phyloP scores from a whole-genome alignment of 2,329 filamentous ascomycete genomes.

The Fusarium falciforme region DNA sequence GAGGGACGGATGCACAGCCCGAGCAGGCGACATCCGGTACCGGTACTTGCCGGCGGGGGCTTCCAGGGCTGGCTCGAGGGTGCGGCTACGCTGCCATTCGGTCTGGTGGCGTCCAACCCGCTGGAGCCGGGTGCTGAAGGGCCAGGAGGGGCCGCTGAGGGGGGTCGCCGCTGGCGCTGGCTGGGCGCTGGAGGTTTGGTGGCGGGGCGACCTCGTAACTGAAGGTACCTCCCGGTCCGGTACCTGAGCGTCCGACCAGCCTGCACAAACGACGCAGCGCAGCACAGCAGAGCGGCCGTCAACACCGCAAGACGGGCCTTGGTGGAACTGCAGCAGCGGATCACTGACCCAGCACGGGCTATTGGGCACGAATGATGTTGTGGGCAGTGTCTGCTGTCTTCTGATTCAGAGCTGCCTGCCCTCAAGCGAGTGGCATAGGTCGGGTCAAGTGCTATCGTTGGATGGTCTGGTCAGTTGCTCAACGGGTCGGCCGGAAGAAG shows the following conservation, averaged over 20 bases:
- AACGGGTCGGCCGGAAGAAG: conserved; percentile 18
- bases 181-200: conserved; percentile 23
- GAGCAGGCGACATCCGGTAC: conserved; percentile 15
- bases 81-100: conserved; percentile 22
- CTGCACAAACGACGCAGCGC: neutral
- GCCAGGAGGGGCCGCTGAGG: conserved; percentile 26
- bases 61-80: conserved; percentile 17
- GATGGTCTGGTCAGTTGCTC: conserved; percentile 32
- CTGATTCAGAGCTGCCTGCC: neutral
- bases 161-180: conserved; percentile 17
- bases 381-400: neutral
- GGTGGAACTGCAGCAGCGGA: conserved; percentile 21
- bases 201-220: conserved; percentile 38
- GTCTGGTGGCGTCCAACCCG: conserved; percentile 35
- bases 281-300: conserved; percentile 8
- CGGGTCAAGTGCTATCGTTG: conserved; percentile 10
- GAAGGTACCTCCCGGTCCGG: conserved; percentile 9
- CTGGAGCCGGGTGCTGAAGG: conserved; percentile 21
- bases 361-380: neutral
- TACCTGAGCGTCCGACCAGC: neutral
- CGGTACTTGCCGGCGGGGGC: conserved; percentile 19
- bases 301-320: conserved; percentile 24
- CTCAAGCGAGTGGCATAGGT: conserved; percentile 13
- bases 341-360: conserved; percentile 2
- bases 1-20: neutral